Conservation (phyloP, 2,329 filamentous ascomycete species). For the Curvularia hawaiiensis region DNA sequence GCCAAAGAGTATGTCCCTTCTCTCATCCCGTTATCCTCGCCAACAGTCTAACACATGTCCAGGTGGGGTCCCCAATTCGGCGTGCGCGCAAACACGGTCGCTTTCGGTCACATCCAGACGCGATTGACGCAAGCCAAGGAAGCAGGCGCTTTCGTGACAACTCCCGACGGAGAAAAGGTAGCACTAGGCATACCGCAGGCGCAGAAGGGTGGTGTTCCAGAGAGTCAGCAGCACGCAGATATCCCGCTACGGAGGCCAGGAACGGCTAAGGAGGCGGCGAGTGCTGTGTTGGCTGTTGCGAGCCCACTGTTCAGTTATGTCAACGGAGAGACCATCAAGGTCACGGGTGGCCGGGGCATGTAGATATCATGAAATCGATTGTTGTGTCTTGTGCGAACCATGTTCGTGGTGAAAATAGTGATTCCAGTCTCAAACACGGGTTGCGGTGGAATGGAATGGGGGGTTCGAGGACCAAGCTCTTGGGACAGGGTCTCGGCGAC, state of each 20-base stretch:
- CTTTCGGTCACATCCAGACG: slow-evolving; percentile 82
- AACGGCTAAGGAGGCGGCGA: slow-evolving; percentile 79
- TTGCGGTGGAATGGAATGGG: slow-evolving; percentile 10
- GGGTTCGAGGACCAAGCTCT: slow-evolving; percentile 25
- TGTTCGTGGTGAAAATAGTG: neutral
- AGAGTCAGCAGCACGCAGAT: slow-evolving; percentile 59
- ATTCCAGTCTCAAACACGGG: slow-evolving; percentile 14
- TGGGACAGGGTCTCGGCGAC: slow-evolving; percentile 19
- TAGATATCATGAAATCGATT: slow-evolving; percentile 42
- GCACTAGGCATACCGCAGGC: slow-evolving; percentile 51
- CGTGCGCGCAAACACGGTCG: slow-evolving; percentile 81
- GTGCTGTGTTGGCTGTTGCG: slow-evolving; percentile 75
- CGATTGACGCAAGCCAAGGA: slow-evolving; percentile 85
- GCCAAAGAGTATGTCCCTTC: slow-evolving; percentile 67
- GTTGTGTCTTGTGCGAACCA: neutral
- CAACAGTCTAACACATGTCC: slow-evolving; percentile 9
- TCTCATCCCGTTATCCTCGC: neutral
- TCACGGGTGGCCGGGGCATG: slow-evolving; percentile 75
- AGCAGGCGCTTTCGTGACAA: slow-evolving; percentile 77
- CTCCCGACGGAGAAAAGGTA: slow-evolving; percentile 68
- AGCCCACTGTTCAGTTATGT: slow-evolving; percentile 87
- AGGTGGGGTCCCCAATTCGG: slow-evolving; percentile 81
- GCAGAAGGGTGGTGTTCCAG: slow-evolving; percentile 47
- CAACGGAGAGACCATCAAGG: slow-evolving; percentile 83
- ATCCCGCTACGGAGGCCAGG: slow-evolving; percentile 81